These are phyloP conservation scores for Prunus mira DNA, from an alignment of 306 rosid genomes.

Conservation along the genomic window DNA sequence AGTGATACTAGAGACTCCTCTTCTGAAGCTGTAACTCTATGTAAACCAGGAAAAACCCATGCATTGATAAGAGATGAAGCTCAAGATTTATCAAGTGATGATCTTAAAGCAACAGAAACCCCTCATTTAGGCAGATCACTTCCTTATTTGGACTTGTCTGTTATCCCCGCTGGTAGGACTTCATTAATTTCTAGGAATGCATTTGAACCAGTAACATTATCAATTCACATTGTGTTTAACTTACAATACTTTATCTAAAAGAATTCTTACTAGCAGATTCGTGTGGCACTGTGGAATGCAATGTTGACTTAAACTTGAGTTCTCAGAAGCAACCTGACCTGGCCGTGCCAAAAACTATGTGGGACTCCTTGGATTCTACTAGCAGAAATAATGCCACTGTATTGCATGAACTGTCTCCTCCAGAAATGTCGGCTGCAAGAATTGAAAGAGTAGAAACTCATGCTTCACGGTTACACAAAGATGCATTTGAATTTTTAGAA, in stretches of 20 bases:
- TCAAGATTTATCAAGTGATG: conserved; percentile 21
- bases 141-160: conserved; percentile 32
- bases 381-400: conserved; percentile 38
- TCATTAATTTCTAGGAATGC: background rate
- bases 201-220: background rate
- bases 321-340: conserved; percentile 32
- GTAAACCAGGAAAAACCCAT: conserved; percentile 21
- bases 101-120: conserved; percentile 13
- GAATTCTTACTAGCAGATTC: conserved; percentile 29
- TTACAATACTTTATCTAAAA: background rate
- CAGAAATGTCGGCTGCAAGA: conserved; percentile 24
- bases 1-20: conserved; percentile 26
- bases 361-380: conserved; percentile 35
- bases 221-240: background rate
- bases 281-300: conserved; percentile 29
- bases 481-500: conserved; percentile 20
- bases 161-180: conserved; percentile 40
- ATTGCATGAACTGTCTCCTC: conserved; percentile 31
- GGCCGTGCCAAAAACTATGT: conserved; percentile 18
- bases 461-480: conserved; percentile 23
- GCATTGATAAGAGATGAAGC: conserved; percentile 22
- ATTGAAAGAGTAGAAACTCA: conserved; percentile 18
- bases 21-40: conserved; percentile 20
- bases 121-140: conserved; percentile 15
- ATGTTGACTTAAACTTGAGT: conserved; percentile 36